A percentile compares a stretch with the other conserved stretches of the same genome.
Evolutionary conservation across 2,329 filamentous ascomycete genomes (phyloP).

Genomic region (Chaetomiaceae sp.): DNA sequence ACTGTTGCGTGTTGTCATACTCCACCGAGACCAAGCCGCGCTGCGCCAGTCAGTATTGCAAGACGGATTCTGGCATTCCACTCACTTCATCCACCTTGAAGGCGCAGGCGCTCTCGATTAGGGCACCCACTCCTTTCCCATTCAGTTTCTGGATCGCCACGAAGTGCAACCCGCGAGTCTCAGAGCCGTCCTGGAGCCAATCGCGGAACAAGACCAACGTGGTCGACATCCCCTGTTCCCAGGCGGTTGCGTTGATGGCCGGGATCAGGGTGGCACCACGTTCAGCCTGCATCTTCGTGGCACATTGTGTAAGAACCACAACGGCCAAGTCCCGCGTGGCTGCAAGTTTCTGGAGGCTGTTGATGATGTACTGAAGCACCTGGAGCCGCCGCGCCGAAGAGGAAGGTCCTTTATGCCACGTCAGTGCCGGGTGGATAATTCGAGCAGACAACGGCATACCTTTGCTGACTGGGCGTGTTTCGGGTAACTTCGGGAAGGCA

Average conservation of each 20-base stretch:
- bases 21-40: constrained; percentile 41
- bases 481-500: constrained; percentile 63
- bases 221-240: constrained; percentile 73
- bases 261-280: constrained; percentile 67
- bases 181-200: constrained; percentile 53
- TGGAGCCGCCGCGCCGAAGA: constrained; percentile 36
- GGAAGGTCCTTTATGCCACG: constrained; percentile 17
- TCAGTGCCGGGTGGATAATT: constrained; percentile 11
- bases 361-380: constrained; percentile 60
- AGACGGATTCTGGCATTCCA: constrained; percentile 3
- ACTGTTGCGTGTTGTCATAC: constrained; percentile 38
- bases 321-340: constrained; percentile 68
- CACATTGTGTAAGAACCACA: constrained; percentile 72
- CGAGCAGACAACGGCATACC: constrained; percentile 29
- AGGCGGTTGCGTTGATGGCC: constrained; percentile 68
- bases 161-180: constrained; percentile 50
- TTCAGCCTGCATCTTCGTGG: constrained; percentile 70
- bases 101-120: constrained; percentile 43
- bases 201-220: constrained; percentile 77
- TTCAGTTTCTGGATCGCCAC: constrained; percentile 62
- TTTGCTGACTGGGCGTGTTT: constrained; percentile 37
- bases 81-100: constrained; percentile 48
- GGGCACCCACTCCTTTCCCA: constrained; percentile 43
- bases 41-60: constrained; percentile 31
- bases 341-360: constrained; percentile 70